phyloP scores from a whole-genome alignment of 208 protist species.

The Crithidia acanthocephali region DNA sequence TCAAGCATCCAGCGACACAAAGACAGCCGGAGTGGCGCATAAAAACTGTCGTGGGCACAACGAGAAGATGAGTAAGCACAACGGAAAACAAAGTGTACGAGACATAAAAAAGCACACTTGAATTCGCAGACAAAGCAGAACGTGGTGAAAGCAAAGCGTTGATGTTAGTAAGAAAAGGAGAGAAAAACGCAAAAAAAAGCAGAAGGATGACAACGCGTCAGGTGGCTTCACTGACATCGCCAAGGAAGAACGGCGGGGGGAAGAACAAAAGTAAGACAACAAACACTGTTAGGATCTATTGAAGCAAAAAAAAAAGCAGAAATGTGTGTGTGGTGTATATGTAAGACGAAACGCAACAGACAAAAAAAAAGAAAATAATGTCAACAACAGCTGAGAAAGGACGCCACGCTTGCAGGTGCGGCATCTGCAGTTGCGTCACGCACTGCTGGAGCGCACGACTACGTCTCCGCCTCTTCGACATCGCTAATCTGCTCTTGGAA shows the following conservation, averaged over 20 bases:
- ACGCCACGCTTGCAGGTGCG: not conserved
- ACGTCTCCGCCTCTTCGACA: not conserved
- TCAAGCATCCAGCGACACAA: too few species aligned
- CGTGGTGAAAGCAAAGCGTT: too few species aligned
- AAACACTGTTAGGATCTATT: not conserved
- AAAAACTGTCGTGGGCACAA: too few species aligned
- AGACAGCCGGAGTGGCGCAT: too few species aligned
- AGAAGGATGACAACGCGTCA: not conserved
- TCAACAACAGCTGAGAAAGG: too few species aligned
- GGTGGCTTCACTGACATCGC: not conserved
- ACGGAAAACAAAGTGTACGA: too few species aligned
- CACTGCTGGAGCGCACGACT: not conserved
- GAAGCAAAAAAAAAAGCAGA: slow-evolving; percentile 7
- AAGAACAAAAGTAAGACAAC: not conserved
- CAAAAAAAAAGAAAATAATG: too few species aligned
- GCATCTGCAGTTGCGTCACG: not conserved
- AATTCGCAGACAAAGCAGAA: too few species aligned
- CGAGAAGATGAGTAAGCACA: too few species aligned
- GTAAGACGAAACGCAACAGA: not conserved
- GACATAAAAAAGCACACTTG: too few species aligned
- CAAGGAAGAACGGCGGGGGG: not conserved
- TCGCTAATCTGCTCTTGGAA: not conserved
- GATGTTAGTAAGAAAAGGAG: not conserved
- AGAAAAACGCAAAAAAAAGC: too few species aligned
- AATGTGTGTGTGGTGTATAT: slow-evolving; percentile 3